Percentiles rank a stretch among this genome's conserved stretches.
Evolutionary conservation across 805 yeast species (phyloP).

Genomic region (Metschnikowia picachoensis): DNA sequence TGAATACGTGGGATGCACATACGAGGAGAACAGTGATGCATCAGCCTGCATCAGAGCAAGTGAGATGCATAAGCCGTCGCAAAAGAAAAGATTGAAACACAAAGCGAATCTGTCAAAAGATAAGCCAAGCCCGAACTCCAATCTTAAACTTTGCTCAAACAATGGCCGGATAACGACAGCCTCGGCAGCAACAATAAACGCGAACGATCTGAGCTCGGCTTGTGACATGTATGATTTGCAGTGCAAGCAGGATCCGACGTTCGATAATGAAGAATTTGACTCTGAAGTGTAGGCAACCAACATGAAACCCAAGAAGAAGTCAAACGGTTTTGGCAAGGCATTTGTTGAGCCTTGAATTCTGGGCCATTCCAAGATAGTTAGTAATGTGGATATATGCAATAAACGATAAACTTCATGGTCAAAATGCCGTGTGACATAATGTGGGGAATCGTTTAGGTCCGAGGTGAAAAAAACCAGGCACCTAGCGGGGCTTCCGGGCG

Average conservation of each 20-base stretch:
- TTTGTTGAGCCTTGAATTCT: no score
- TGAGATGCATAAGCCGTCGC: not conserved
- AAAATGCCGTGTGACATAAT: slow-evolving; percentile 1
- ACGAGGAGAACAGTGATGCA: not conserved
- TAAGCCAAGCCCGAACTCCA: not conserved
- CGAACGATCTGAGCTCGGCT: not conserved
- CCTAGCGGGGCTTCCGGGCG: not conserved
- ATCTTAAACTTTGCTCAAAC: not conserved
- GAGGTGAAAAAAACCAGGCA: not conserved
- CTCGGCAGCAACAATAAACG: not conserved
- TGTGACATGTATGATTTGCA: no score
- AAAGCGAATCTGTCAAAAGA: not conserved
- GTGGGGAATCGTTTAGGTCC: slow-evolving; percentile 1
- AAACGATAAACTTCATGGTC: not conserved
- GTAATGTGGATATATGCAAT: not conserved
- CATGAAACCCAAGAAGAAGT: no score
- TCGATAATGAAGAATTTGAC: no score
- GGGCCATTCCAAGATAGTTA: not conserved
- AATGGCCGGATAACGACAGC: no score
- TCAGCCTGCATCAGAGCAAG: not conserved
- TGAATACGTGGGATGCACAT: no score
- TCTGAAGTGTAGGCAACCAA: no score
- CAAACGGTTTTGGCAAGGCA: no score
- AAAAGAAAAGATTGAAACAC: not conserved
- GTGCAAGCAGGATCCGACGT: no score